A percentile compares a stretch with the other conserved stretches of the same genome.
Conservation (phyloP, 1,284 basidiomycete species). For the Marasmius oreades region DNA sequence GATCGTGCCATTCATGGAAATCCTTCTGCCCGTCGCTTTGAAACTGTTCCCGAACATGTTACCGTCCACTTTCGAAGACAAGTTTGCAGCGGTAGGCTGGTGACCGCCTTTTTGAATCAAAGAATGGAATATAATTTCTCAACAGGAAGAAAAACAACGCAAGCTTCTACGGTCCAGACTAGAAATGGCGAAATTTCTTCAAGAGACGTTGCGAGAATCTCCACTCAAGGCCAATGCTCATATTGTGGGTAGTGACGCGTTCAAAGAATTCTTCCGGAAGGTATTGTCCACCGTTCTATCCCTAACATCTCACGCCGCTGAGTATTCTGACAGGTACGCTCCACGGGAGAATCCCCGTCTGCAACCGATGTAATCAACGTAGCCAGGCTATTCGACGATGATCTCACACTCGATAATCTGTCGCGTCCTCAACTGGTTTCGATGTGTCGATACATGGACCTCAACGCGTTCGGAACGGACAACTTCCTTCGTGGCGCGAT, state of each 20-base stretch:
- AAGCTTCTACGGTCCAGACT: slow-evolving; percentile 92
- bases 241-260: slow-evolving; percentile 91
- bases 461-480: slow-evolving; percentile 98
- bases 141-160: slow-evolving; percentile 95
- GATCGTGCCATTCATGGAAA: slow-evolving; percentile 97
- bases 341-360: slow-evolving; percentile 93
- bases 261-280: slow-evolving; percentile 99
- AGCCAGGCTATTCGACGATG: slow-evolving; percentile 95
- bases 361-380: slow-evolving; percentile 89
- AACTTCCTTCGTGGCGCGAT: slow-evolving; percentile 97
- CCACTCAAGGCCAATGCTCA: slow-evolving; percentile 89
- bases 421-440: slow-evolving; percentile 96
- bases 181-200: slow-evolving; percentile 99
- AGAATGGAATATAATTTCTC: not conserved
- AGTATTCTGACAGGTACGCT: slow-evolving; percentile 62
- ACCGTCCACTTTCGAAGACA: slow-evolving; percentile 97
- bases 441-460: slow-evolving; percentile 96
- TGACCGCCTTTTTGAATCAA: not conserved
- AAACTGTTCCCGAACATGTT: slow-evolving; percentile 99
- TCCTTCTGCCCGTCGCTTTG: slow-evolving; percentile 94
- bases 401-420: slow-evolving; percentile 96
- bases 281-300: slow-evolving; percentile 30
- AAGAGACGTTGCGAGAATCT: slow-evolving; percentile 94
- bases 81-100: slow-evolving; percentile 77
- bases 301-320: not conserved